A percentile compares a stretch with the other conserved stretches of the same genome.
Conservation (phyloP, 2,329 filamentous ascomycete species). For the Penicillium occitanis region DNA sequence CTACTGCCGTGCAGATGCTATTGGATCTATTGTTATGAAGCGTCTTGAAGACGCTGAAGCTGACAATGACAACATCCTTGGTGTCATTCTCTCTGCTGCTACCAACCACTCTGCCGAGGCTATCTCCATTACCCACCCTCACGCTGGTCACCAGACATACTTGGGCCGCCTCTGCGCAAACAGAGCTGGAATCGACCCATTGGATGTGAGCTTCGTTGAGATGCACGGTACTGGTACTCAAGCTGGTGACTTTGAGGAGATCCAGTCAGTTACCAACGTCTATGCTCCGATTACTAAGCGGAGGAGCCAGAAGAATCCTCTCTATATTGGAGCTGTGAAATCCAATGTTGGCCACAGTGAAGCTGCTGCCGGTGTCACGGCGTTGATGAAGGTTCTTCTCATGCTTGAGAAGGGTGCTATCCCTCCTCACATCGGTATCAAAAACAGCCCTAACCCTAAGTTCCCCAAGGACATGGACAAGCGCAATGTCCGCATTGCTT, state of each 20-base stretch:
- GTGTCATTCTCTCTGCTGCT: constrained; percentile 69
- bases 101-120: constrained; percentile 56
- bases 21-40: constrained; percentile 74
- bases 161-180: constrained; percentile 69
- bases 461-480: constrained; percentile 43
- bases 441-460: constrained; percentile 46
- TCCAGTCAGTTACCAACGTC: constrained; percentile 69
- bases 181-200: constrained; percentile 70
- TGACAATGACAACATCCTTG: constrained; percentile 70
- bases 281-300: constrained; percentile 57
- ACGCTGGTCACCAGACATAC: constrained; percentile 71
- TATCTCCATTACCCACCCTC: constrained; percentile 80
- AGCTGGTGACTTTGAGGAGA: constrained; percentile 78
- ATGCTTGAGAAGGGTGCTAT: constrained; percentile 32
- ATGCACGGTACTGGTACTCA: constrained; percentile 90
- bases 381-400: constrained; percentile 21
- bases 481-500: constrained; percentile 47
- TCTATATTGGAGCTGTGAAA: constrained; percentile 64
- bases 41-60: constrained; percentile 73
- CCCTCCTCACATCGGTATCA: constrained; percentile 39
- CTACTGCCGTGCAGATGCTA: constrained; percentile 77
- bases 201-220: constrained; percentile 79
- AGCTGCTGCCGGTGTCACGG: constrained; percentile 44
- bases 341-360: constrained; percentile 65
- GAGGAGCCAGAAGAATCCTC: constrained; percentile 49